Evolutionary conservation across 2,329 filamentous ascomycete genomes (phyloP), one percentile per base, ranked within the genome.

Genomic region (Claviceps maximensis): DNA sequence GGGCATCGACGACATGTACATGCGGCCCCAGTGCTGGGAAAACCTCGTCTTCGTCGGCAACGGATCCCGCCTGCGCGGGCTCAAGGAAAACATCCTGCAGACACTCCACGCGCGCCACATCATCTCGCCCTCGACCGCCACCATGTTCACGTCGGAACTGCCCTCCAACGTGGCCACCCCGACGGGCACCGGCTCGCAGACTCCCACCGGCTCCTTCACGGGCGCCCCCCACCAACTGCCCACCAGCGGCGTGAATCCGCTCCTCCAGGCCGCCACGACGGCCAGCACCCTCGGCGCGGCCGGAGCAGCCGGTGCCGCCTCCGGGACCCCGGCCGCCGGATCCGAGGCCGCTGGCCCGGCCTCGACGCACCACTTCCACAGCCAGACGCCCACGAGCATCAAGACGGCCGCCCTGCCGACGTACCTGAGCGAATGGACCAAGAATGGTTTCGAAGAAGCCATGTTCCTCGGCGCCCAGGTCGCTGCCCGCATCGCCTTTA

Each of bases 131-230:
- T 90, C 86, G 29, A 91, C 89, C 1, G 89, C 89, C 50, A 96
- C 90, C 44, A 97, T 97, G 63, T 97, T 97, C 75, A 95, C 90
- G 38, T 95, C 89, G 23, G 93, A 98, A 69, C 82, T 97, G 40
- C 93, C 93, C 8, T 96, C 89, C 9, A 91, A 93, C 69, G 80
- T 96, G 65, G 89, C 87, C 31, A 97, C 93, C 0, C 93, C 93
- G 1, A 79, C 86, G 12, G 90, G 89, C 21, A 97, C 91, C 1
- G 91, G 91, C 36, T 82, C 89, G 17, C 93, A 95, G 68, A 97
- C 91, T 1, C 94, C 93, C 0, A 88, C 87, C 2, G 77, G 73
- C 60, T 78, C 72, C 58, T 78, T 73, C 65, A 74, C 67, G 63
- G 83, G 63, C 56, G 75, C 68, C 50, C 74, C 76, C 53, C 75